These are phyloP conservation scores for Penicillium psychrosexuale DNA, from an alignment of 2,329 filamentous ascomycete genomes.

Conservation along the genomic window DNA sequence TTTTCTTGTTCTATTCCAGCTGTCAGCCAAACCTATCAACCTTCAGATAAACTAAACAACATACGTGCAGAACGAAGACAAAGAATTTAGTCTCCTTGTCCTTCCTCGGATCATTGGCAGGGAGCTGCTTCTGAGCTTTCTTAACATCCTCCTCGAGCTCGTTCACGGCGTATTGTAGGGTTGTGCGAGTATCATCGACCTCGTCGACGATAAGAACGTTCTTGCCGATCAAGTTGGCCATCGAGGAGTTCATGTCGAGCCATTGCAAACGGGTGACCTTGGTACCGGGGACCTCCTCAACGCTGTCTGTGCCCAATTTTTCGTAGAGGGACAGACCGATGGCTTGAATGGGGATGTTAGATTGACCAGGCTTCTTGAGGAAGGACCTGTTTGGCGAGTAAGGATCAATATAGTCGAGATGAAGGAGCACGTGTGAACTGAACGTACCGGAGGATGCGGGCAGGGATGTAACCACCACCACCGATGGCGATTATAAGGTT, in stretches of 20 bases:
- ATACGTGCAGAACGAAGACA: conserved; percentile 91
- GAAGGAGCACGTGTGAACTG: neutral
- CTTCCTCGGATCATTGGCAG: conserved; percentile 66
- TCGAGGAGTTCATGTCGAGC: conserved; percentile 85
- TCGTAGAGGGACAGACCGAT: conserved; percentile 98
- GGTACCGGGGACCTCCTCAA: conserved; percentile 75
- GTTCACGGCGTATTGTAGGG: conserved; percentile 87
- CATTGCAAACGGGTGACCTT: conserved; percentile 98
- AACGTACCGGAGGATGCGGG: conserved; percentile 78
- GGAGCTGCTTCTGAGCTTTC: conserved; percentile 69
- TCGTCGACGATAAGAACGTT: conserved; percentile 90
- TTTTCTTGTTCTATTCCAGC: conserved; percentile 80
- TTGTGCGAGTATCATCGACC: conserved; percentile 93
- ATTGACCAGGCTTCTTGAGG: conserved; percentile 78
- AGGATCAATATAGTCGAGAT: neutral
- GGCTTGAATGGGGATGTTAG: conserved; percentile 98
- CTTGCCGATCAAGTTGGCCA: conserved; percentile 87
- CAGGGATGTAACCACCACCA: conserved; percentile 94
- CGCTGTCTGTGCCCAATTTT: conserved; percentile 54
- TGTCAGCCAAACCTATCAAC: neutral
- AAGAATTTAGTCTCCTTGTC: conserved; percentile 79
- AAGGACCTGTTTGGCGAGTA: conserved; percentile 62
- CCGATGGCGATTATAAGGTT: conserved; percentile 98
- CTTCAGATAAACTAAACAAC: conserved; percentile 32
- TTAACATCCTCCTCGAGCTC: conserved; percentile 95